These are phyloP conservation scores for Metarhizium album DNA, from an alignment of 2,329 filamentous ascomycete genomes.

Conservation along the genomic window DNA sequence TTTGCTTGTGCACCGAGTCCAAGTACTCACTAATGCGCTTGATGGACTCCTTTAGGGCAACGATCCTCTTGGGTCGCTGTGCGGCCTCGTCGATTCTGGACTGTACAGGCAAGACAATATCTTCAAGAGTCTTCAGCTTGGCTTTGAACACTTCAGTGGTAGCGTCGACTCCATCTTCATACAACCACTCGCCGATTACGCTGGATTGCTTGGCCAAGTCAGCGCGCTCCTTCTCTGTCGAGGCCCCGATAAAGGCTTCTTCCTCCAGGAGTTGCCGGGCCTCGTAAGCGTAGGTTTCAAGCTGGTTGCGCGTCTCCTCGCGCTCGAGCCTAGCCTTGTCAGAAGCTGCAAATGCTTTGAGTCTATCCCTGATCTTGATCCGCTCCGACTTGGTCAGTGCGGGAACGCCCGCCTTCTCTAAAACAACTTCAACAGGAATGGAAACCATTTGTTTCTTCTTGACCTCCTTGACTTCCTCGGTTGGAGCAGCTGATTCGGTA, in stretches of 20 bases:
- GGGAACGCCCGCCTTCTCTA: constrained; percentile 40
- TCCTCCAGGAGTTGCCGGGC: constrained; percentile 73
- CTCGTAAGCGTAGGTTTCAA: constrained; percentile 91
- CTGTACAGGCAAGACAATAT: constrained; percentile 67
- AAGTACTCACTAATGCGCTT: constrained; percentile 62
- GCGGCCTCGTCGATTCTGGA: constrained; percentile 62
- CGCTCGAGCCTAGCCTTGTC: constrained; percentile 66
- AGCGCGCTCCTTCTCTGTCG: constrained; percentile 57
- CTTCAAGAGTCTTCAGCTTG: constrained; percentile 66
- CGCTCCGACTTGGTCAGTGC: constrained; percentile 38
- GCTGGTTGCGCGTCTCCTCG: constrained; percentile 80
- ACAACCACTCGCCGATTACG: constrained; percentile 78
- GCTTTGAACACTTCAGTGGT: constrained; percentile 62
- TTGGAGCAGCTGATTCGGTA: constrained; percentile 33
- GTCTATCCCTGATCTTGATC: constrained; percentile 51
- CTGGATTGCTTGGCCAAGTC: constrained; percentile 58
- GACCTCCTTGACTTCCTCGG: constrained; percentile 37
- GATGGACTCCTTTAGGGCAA: constrained; percentile 58
- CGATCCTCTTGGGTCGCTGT: constrained; percentile 60
- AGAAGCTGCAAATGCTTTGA: constrained; percentile 76
- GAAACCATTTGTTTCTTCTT: constrained; percentile 48
- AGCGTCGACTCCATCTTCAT: constrained; percentile 72
- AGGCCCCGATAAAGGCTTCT: constrained; percentile 59
- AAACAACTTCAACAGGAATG: constrained; percentile 39
- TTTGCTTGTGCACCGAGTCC: constrained; percentile 56